Base-by-base conservation (phyloP, 345 rosid species). In the Heritiera fomes region DNA sequence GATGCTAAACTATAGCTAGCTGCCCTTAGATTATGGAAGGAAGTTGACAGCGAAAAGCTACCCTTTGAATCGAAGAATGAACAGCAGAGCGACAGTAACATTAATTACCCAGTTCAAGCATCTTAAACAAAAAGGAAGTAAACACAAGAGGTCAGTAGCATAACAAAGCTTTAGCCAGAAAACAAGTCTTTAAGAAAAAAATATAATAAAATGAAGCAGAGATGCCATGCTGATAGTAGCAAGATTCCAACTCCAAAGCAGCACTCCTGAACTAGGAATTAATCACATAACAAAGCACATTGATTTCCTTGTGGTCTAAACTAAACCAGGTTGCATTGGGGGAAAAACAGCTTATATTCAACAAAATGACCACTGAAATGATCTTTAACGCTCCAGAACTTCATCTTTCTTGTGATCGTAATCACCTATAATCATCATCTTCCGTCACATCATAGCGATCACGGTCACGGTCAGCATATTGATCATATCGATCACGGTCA, bases 361-460 rank as follows among this genome's bases (percentile, higher is more conserved):
- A 59, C 72, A 80, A 80, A 73, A 77, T 23, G 82, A 84, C 66
- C 83, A 75, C 79, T 23, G 77, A 78, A 80, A 75, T 84, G 83
- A 75, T 86, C 88, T 38, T 38, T 83, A 86, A 8, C 60, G 84
- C 76, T 82, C 87, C 23, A 30, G n/a, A 53, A 14, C 7, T 53
- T 13, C n/a, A 53, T 64, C 50, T 59, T 14, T 79, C 81, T 85
- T 82, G 12, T 77, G 84, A 78, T 86, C 94, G 68, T 87, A 87
- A 67, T 75, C 76, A 55, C 76, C 64, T 73, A 20, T 73, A 91
- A 83, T 92, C 87, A 80, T 87, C 87, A 55, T 93, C 98, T 53
- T 89, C 95, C 73, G 87, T 83, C 73, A 81, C 88, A 77, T 89
- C 91, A 81, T 88, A 92, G 40, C 82, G 87, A 45, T 90, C 90